phyloP scores from a whole-genome alignment of 2,329 filamentous ascomycete species.

The Penicillium expansum region DNA sequence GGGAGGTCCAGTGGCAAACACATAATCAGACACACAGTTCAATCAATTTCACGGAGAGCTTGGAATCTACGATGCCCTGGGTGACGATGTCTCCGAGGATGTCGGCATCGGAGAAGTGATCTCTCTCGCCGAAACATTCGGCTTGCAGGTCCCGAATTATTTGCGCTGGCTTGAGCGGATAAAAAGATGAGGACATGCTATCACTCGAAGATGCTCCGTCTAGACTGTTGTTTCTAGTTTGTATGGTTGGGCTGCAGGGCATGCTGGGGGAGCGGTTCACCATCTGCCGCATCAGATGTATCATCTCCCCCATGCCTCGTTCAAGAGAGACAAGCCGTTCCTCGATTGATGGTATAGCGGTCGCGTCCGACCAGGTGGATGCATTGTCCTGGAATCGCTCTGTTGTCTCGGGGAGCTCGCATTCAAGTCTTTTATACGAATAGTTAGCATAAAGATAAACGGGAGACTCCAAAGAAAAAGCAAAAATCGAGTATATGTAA shows the following conservation, averaged over 20 bases:
- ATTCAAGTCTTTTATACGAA: constrained; percentile 30
- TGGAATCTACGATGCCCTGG: constrained; percentile 31
- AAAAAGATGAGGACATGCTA: constrained; percentile 18
- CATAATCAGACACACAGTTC: constrained; percentile 27
- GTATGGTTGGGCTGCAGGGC: constrained; percentile 18
- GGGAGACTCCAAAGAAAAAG: not conserved
- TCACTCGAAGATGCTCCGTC: constrained; percentile 26
- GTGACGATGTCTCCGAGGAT: constrained; percentile 27
- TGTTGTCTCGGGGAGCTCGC: constrained; percentile 35
- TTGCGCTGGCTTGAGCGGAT: constrained; percentile 32
- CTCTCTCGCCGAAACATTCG: constrained; percentile 31
- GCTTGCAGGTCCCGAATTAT: constrained; percentile 34
- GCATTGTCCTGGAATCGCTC: constrained; percentile 34
- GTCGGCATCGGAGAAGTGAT: constrained; percentile 24
- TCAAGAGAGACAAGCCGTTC: constrained; percentile 35
- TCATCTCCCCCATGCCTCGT: constrained; percentile 37
- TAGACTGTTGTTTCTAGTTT: constrained; percentile 22
- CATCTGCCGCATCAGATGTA: constrained; percentile 34
- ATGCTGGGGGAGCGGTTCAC: constrained; percentile 25
- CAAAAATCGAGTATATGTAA: not conserved
- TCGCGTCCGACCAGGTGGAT: constrained; percentile 32
- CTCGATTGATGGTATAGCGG: constrained; percentile 34
- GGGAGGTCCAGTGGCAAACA: not conserved
- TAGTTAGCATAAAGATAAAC: constrained; percentile 8
- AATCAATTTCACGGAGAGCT: constrained; percentile 32